Evolutionary conservation across 2,329 filamentous ascomycete genomes (phyloP), one percentile per base, ranked within the genome.

Genomic region (Tothia fuscella): DNA sequence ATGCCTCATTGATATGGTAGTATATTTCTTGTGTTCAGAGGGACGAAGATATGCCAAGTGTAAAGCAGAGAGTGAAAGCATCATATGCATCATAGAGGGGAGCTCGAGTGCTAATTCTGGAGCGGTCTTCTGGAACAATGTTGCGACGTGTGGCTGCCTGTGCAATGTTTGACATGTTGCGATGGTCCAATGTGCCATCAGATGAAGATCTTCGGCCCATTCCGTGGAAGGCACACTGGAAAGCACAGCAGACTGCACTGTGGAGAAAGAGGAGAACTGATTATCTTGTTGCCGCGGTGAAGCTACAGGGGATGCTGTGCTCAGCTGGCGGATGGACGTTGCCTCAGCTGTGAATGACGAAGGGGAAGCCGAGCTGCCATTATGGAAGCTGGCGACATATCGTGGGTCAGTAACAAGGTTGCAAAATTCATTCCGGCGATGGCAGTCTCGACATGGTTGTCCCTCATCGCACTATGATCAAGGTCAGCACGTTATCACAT

Each of bases 401-500:
- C n/a, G n/a, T 12, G 31, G 31, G 16, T 34, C 31, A 9, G 31
- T 34, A 7, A 34, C 31, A 17, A 34, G 31, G 20, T 19, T 34
- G 17, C 31, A 34, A 19, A 9, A 19, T 34, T 34, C 31, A 34
- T 17, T 17, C 9, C 31, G 7, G 31, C 31, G 31, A 34, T 34
- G 7, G 17, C 31, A 34, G 17, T 34, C 31, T 12, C 31, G 31
- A 17, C 31, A 34, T 19, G 31, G 31, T 7, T 7, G 10, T 9
- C 31, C 31, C 20, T 34, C 31, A 34, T 34, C 31, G 31, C 31
- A 34, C 31, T 34, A 34, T 7, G 17, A n/a, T n/a, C n/a, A n/a
- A n/a, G n/a, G n/a, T n/a, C n/a, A n/a, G n/a, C n/a, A n/a, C n/a
- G n/a, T n/a, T n/a, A n/a, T n/a, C n/a, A n/a, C n/a, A n/a, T n/a